Conservation (phyloP, 352 stramenopile species). For the Phytopythium delawarense region DNA sequence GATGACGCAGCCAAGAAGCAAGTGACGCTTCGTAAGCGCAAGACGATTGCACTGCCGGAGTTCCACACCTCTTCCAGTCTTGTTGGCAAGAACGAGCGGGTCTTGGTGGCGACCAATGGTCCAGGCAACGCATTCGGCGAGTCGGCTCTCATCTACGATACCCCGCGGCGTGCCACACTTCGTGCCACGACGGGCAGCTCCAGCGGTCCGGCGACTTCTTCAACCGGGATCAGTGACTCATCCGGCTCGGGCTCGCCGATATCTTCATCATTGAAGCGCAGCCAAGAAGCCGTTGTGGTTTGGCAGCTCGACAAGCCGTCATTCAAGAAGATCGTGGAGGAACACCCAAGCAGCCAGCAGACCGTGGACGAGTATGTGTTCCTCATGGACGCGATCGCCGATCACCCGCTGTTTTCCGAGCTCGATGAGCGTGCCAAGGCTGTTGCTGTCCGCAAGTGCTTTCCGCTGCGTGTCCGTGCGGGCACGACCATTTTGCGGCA, state of each 20-base stretch:
- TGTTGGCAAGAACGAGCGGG: slow-evolving; percentile 56
- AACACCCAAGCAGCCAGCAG: slow-evolving; percentile 65
- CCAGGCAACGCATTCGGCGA: slow-evolving; percentile 76
- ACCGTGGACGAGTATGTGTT: slow-evolving; percentile 78
- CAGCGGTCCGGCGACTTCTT: not conserved
- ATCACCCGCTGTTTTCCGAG: slow-evolving; percentile 73
- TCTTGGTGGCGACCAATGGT: slow-evolving; percentile 78
- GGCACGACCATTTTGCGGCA: slow-evolving; percentile 70
- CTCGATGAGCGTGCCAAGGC: slow-evolving; percentile 75
- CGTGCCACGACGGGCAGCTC: slow-evolving; percentile 15
- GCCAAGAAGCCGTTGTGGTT: slow-evolving; percentile 41
- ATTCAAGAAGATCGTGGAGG: slow-evolving; percentile 56
- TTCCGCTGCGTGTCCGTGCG: slow-evolving; percentile 57
- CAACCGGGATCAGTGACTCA: not conserved
- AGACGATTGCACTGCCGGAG: slow-evolving; percentile 65
- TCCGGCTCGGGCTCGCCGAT: not conserved
- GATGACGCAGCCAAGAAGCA: slow-evolving; percentile 13
- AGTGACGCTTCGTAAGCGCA: slow-evolving; percentile 46
- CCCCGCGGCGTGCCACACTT: slow-evolving; percentile 71
- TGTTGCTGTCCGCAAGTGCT: slow-evolving; percentile 78
- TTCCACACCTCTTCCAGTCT: slow-evolving; percentile 62
- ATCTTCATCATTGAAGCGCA: not conserved
- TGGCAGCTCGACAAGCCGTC: slow-evolving; percentile 72
- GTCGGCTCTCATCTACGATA: slow-evolving; percentile 84
- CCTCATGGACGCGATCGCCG: slow-evolving; percentile 56